These are phyloP conservation scores for Spergularia azorica DNA, from an alignment of 179 eudicot genomes.

Conservation along the genomic window DNA sequence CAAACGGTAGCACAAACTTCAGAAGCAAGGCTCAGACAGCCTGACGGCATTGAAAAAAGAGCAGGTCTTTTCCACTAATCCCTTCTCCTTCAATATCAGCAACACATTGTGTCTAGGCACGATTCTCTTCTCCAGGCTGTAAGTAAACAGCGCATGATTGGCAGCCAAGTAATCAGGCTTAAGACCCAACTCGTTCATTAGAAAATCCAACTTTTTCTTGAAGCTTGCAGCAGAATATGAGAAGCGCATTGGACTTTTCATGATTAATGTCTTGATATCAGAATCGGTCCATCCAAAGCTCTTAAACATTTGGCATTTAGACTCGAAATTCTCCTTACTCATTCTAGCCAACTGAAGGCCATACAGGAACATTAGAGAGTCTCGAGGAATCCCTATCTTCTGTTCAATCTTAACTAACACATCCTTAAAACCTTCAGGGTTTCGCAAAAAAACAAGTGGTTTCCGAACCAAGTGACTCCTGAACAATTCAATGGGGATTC, in stretches of 20 bases:
- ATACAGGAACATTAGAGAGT: constrained; percentile 18
- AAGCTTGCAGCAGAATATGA: constrained; percentile 4
- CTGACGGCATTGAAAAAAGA: background rate
- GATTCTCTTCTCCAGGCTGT: constrained; percentile 35
- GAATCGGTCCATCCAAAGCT: constrained; percentile 41
- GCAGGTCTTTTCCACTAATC: background rate
- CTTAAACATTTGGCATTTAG: constrained; percentile 22
- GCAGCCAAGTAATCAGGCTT: constrained; percentile 13
- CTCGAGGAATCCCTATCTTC: constrained; percentile 23
- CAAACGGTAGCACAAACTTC: constrained; percentile 17
- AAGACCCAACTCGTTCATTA: constrained; percentile 33
- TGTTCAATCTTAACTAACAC: constrained; percentile 21
- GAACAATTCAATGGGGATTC: constrained; percentile 28
- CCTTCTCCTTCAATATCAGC: constrained; percentile 18
- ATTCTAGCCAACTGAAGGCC: constrained; percentile 13
- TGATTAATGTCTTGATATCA: constrained; percentile 18
- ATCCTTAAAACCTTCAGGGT: constrained; percentile 13
- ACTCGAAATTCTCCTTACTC: constrained; percentile 1
- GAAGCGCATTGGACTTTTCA: constrained; percentile 11
- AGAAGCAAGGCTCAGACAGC: constrained; percentile 11
- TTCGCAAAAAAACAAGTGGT: constrained; percentile 14
- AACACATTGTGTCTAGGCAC: constrained; percentile 27
- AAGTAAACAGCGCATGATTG: background rate
- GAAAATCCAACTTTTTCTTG: constrained; percentile 21
- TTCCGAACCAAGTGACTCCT: constrained; percentile 6